Percentiles rank a stretch among this genome's conserved stretches.
Evolutionary conservation across 2,329 filamentous ascomycete species (phyloP).

Genomic region (Parastagonospora avenae): DNA sequence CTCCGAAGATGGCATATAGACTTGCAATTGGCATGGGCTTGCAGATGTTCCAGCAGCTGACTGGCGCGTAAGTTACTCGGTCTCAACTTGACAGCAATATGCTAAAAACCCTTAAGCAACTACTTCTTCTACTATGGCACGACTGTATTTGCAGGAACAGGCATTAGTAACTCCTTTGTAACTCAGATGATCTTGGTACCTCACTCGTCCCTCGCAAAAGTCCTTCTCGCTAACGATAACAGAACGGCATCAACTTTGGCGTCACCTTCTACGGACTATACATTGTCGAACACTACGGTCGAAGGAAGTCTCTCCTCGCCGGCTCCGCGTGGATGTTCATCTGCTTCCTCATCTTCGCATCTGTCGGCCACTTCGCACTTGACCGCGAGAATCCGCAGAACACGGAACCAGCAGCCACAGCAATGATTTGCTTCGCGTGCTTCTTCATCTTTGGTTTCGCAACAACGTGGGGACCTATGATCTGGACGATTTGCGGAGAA

Average conservation of each 20-base stretch:
- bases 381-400: constrained; percentile 35
- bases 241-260: constrained; percentile 53
- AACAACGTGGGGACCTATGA: constrained; percentile 70
- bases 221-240: constrained; percentile 2
- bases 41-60: constrained; percentile 70
- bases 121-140: constrained; percentile 62
- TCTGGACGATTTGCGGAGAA: constrained; percentile 42
- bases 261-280: constrained; percentile 53
- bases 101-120: constrained; percentile 50
- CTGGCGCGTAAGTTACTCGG: constrained; percentile 50
- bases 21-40: constrained; percentile 65
- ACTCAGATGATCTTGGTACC: constrained; percentile 53
- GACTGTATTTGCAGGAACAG: constrained; percentile 48
- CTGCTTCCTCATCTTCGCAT: constrained; percentile 63
- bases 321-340: constrained; percentile 55
- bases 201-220: constrained; percentile 3
- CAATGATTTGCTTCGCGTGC: constrained; percentile 70
- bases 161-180: constrained; percentile 50
- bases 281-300: constrained; percentile 53
- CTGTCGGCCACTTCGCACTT: constrained; percentile 51
- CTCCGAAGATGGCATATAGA: constrained; percentile 69
- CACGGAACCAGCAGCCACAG: constrained; percentile 48
- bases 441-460: constrained; percentile 70
- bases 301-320: constrained; percentile 51
- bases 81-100: too few relatives aligned